These are phyloP conservation scores for Nakazawaea molendinolei DNA, from an alignment of 805 yeast species.

Conservation along the genomic window DNA sequence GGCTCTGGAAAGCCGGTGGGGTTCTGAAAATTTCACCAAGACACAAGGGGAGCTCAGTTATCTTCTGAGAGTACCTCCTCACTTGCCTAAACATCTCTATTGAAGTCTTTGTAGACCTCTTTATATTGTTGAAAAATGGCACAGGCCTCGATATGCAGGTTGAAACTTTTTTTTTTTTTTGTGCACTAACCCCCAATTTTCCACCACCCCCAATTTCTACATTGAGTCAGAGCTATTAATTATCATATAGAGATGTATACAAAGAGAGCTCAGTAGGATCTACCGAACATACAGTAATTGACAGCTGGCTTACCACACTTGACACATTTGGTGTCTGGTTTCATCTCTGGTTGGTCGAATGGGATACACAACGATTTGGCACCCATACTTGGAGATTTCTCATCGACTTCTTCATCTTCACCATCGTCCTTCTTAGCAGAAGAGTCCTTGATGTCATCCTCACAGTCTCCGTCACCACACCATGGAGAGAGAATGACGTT, in stretches of 20 bases:
- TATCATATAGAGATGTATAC: too few species aligned
- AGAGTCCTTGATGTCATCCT: conserved; percentile 91
- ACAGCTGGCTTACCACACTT: conserved; percentile 73
- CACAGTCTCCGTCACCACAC: conserved; percentile 95
- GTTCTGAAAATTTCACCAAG: conserved; percentile 21
- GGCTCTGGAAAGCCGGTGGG: conserved; percentile 31
- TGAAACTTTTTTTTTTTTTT: too few species aligned
- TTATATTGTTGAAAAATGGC: too few species aligned
- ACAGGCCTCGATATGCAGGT: too few species aligned
- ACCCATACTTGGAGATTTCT: conserved; percentile 98
- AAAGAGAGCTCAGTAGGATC: conserved; percentile 58
- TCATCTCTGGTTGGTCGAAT: conserved; percentile 79
- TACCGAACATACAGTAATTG: conserved; percentile 91
- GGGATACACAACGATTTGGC: conserved; percentile 98
- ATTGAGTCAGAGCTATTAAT: too few species aligned
- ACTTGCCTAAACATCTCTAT: conserved; percentile 3
- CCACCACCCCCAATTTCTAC: too few species aligned
- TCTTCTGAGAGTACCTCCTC: background rate
- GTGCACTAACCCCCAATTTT: too few species aligned
- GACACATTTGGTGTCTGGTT: conserved; percentile 78
- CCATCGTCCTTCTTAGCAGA: conserved; percentile 75
- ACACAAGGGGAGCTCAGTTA: conserved; percentile 18
- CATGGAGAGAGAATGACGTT: conserved; percentile 92
- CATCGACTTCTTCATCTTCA: conserved; percentile 86
- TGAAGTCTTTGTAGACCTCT: conserved; percentile 11